Base-by-base conservation (phyloP, 306 rosid species). In the Begonia masoniana region DNA sequence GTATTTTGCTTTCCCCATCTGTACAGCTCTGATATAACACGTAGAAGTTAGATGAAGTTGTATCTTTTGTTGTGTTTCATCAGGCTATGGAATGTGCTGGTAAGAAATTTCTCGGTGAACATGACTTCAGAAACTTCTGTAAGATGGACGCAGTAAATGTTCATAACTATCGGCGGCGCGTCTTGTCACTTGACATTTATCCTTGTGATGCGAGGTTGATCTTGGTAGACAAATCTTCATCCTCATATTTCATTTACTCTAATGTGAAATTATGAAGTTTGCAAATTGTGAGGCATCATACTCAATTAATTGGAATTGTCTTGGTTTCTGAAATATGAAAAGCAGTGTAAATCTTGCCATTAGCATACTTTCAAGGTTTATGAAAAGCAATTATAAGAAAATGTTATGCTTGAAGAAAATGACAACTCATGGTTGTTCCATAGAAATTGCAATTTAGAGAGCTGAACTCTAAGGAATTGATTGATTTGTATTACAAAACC, bases 61-160 rank as follows among this genome's bases (percentile, higher is more conserved):
- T 41, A 26, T 56, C 15, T 41, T 53, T 68, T 61, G 55, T 57
- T 71, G 54, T 12, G 55, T 66, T 72, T 63, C 61, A 67, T 64
- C 73, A 89, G 97, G 83, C 81, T 14, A 80, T 89, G 94, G 91
- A 78, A 74, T 78, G 50, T 35, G 94, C 91, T 43, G 83, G 87
- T 45, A 67, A 52, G 62, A 89, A 82, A 67, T 67, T 85, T 57
- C 31, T 78, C 42, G 97, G 95, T 14, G 95, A 85, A 73, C 91
- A 89, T 60, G 95, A 89, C 85, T 89, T 85, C 67, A 74, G 94
- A 68, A 88, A 88, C 66, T 88, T 88, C 61, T 88, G 97, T 66
- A 88, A 88, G 74, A 88, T 88, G 97, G 95, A 88, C 72, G 97
- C 97, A 21, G 74, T 67, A 55, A 88, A 84, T 67, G 97, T 89